Conservation (phyloP, 1,139 yeast species). For the Meyerozyma elateridarum region DNA sequence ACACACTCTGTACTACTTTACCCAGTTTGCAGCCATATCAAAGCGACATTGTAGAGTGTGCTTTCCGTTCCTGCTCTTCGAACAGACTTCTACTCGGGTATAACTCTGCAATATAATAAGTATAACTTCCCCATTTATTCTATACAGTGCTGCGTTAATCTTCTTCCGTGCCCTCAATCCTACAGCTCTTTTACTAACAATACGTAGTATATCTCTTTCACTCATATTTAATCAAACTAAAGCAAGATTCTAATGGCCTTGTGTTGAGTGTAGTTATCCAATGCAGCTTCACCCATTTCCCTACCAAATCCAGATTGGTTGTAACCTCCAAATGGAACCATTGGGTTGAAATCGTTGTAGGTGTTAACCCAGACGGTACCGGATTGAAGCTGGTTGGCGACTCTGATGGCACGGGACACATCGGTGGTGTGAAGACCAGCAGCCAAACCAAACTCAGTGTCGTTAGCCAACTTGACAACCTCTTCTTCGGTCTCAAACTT, state of each 20-base stretch:
- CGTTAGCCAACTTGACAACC: constrained; percentile 49
- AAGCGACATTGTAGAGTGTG: no score
- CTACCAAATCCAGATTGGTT: constrained; percentile 87
- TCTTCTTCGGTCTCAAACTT: constrained; percentile 63
- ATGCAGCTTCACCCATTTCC: constrained; percentile 84
- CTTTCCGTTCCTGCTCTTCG: no score
- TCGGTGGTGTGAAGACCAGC: constrained; percentile 78
- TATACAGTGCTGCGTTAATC: no score
- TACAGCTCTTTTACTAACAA: no score
- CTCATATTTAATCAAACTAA: no score
- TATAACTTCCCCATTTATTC: no score
- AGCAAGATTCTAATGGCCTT: constrained; percentile 78
- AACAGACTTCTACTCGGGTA: no score
- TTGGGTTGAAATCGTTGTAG: constrained; percentile 77
- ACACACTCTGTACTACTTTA: no score
- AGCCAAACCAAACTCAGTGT: constrained; percentile 69
- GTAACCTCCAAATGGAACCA: constrained; percentile 84
- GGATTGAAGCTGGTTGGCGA: constrained; percentile 63
- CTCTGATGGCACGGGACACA: constrained; percentile 49
- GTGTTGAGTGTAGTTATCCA: constrained; percentile 75
- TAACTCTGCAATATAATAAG: no score
- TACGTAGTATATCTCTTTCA: no score
- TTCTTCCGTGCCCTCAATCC: no score
- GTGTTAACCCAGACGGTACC: constrained; percentile 87
- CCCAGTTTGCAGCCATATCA: no score